Evolutionary conservation across 2,329 filamentous ascomycete genomes (phyloP), one percentile per base, ranked within the genome.

Genomic region (Beauveria sp.): DNA sequence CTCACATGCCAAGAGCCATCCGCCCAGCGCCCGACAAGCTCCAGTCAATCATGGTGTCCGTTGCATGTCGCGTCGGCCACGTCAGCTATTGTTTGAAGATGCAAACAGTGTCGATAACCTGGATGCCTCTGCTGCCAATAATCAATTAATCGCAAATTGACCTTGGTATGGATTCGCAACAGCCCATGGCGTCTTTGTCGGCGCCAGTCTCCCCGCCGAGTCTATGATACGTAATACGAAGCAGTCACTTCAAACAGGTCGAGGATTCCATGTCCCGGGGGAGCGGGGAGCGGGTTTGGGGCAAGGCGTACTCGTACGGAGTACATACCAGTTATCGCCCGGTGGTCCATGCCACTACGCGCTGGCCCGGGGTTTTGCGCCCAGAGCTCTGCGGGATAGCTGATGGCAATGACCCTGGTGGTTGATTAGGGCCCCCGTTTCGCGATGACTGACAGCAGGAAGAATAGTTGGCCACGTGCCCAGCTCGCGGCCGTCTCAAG

Each of bases 1-100:
- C 57, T 60, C 57, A 51, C 18, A 45, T 34, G 48, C 57, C 48
- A 51, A 58, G 55, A 31, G 31, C 54, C 53, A 34, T 22, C 46
- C 50, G 56, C 22, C 10, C 34, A 51, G 51, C 34, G 56, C 31
- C 22, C 46, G 20, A 34, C 31, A 34, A 12, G 31, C 10, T 34
- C 31, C 31, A 34, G 31, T 34, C 14, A 34, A 14, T 34, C 31
- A 34, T 14, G 12, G 31, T 34, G 26, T n/a, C 40, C 1, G 40
- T 43, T 43, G 40, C 31, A 34, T 34, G 31, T 34, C 31, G 18
- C 18, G 40, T 34, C 40, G 5, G 31, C 50, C 31, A 26, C 50
- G 50, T 52, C 31, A 52, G 50, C 50, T 26, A 16, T 18, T 28
- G 46, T 31, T 49, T 49, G 24, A 49, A 24, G 22, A 49, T 31